phyloP scores from a whole-genome alignment of 345 rosid genomes.

The Mangifera indica region DNA sequence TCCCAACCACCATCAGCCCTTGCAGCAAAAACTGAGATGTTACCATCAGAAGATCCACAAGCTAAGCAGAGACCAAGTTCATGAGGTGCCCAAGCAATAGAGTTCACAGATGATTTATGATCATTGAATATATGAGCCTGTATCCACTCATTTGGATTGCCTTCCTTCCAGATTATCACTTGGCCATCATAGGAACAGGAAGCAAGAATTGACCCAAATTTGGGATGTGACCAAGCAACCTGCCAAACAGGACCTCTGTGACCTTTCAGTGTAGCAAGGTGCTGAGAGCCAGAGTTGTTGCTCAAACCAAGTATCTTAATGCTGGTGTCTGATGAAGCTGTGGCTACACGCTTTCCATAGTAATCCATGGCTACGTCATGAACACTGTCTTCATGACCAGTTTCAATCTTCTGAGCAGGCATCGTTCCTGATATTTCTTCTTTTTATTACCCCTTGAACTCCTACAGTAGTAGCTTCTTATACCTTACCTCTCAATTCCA shows the following conservation, averaged over 20 bases:
- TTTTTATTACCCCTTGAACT: background rate
- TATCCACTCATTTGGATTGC: conserved; percentile 14
- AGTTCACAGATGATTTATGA: conserved; percentile 18
- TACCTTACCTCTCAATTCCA: background rate
- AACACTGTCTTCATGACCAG: conserved; percentile 20
- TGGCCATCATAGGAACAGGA: conserved; percentile 19
- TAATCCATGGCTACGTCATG: conserved; percentile 21
- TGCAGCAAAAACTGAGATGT: conserved; percentile 11
- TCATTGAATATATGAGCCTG: conserved; percentile 20
- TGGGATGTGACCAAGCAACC: conserved; percentile 20
- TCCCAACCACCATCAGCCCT: conserved; percentile 21
- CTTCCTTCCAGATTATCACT: conserved; percentile 21
- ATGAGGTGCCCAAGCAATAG: conserved; percentile 20
- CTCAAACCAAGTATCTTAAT: conserved; percentile 17
- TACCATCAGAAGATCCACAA: conserved; percentile 19
- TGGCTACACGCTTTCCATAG: conserved; percentile 20
- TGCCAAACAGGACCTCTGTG: conserved; percentile 21
- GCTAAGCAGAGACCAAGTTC: conserved; percentile 21
- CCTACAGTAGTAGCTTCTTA: background rate
- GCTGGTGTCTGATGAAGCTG: conserved; percentile 15
- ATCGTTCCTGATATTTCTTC: conserved; percentile 12
- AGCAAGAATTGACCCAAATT: conserved; percentile 15
- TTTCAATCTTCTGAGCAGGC: conserved; percentile 23
- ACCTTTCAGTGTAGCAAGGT: conserved; percentile 15
- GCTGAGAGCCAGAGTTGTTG: conserved; percentile 16